A percentile compares a stretch with the other conserved stretches of the same genome.
Conservation (phyloP, 306 rosid species). For the Vicia sativa region DNA sequence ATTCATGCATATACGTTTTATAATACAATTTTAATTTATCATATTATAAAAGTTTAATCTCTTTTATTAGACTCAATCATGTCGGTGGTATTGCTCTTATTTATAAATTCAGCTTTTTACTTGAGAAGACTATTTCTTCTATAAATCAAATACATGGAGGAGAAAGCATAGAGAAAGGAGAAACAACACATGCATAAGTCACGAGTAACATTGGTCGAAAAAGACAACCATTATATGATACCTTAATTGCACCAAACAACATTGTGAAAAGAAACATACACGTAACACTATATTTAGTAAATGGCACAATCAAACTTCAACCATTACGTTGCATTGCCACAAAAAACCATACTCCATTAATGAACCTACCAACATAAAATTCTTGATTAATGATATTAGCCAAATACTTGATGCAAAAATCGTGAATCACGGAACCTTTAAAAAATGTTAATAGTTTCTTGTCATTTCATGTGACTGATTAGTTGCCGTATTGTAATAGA, state of each 20-base stretch:
- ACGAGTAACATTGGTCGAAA: conserved; percentile 35
- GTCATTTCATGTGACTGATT: conserved; percentile 38
- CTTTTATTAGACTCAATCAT: too few species aligned
- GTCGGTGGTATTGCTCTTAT: not conserved
- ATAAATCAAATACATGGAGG: not conserved
- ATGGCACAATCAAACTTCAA: conserved; percentile 37
- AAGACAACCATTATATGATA: conserved; percentile 24
- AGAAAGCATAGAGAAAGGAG: not conserved
- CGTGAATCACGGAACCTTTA: conserved; percentile 24
- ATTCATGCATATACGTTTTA: not conserved
- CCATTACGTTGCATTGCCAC: conserved; percentile 8
- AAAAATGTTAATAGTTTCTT: conserved; percentile 30
- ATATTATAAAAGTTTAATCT: too few species aligned
- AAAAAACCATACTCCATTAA: conserved; percentile 26
- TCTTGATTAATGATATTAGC: conserved; percentile 23
- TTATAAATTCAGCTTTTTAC: not conserved
- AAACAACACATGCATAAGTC: conserved; percentile 23
- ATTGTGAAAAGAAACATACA: conserved; percentile 19
- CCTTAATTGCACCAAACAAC: conserved; percentile 24
- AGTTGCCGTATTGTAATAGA: conserved; percentile 47
- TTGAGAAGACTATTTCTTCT: conserved; percentile 10
- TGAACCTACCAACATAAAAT: not conserved
- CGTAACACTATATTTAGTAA: conserved; percentile 34
- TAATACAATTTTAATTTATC: too few species aligned
- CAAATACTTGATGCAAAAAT: conserved; percentile 25